Conservation (phyloP, 305 asterid species). For the Fraxinus floribunda region DNA sequence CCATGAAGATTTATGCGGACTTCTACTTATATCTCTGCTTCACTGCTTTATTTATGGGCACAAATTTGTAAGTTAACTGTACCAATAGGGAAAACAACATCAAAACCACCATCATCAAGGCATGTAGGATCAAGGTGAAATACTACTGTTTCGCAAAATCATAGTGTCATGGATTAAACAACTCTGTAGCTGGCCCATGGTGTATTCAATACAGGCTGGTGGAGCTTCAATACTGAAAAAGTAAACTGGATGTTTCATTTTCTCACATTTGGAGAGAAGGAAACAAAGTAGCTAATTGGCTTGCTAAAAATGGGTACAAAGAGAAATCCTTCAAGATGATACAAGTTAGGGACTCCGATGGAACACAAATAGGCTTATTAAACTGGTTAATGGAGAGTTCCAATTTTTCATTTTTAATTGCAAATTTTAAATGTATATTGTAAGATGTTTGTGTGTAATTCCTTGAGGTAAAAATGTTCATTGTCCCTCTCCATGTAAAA, state of each 20-base stretch:
- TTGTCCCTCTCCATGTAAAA: background rate
- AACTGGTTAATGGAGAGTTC: background rate
- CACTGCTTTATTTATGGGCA: background rate
- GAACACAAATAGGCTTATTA: background rate
- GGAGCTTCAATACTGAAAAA: background rate
- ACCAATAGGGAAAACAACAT: background rate
- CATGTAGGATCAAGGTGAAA: background rate
- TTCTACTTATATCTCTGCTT: background rate
- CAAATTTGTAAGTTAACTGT: background rate
- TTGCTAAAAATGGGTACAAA: background rate
- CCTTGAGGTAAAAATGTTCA: background rate
- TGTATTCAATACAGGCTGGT: background rate
- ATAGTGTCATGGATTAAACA: background rate
- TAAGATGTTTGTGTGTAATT: background rate
- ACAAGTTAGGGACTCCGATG: background rate
- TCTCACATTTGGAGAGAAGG: background rate
- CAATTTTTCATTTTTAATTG: background rate
- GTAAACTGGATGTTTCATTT: background rate
- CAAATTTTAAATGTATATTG: background rate
- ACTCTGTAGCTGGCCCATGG: background rate
- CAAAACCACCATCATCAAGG: background rate
- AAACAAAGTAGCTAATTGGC: background rate
- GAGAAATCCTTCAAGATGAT: background rate
- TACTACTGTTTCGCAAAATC: background rate
- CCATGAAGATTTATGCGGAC: background rate